phyloP scores from a whole-genome alignment of 2,329 filamentous ascomycete genomes.

The Dothideomycetes sp. region DNA sequence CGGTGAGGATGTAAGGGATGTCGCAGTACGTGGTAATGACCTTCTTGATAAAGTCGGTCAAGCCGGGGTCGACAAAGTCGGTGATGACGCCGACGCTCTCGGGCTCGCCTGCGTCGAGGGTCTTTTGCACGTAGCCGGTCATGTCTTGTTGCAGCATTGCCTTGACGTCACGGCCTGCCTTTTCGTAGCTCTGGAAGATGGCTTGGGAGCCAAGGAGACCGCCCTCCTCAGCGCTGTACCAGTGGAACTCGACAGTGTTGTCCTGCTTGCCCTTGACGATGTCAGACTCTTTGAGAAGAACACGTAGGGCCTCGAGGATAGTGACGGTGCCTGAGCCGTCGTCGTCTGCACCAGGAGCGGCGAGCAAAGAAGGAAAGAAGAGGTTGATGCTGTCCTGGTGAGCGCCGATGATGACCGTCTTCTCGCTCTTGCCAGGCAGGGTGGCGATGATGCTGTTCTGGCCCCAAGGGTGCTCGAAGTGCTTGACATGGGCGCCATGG shows the following conservation, averaged over 20 bases:
- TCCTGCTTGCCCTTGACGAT: constrained; percentile 57
- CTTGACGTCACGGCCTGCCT: constrained; percentile 63
- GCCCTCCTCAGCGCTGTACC: constrained; percentile 86
- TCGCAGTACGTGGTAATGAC: constrained; percentile 79
- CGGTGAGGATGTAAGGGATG: constrained; percentile 77
- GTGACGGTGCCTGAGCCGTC: constrained; percentile 68
- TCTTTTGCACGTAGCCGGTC: constrained; percentile 80
- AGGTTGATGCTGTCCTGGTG: constrained; percentile 95
- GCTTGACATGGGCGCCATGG: constrained; percentile 55
- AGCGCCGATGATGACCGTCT: constrained; percentile 78
- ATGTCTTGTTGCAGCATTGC: constrained; percentile 99
- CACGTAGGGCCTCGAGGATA: constrained; percentile 81
- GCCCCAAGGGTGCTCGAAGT: constrained; percentile 75
- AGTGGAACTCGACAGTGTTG: constrained; percentile 94
- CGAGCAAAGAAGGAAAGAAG: constrained; percentile 71
- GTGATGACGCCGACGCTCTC: constrained; percentile 89
- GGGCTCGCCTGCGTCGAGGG: constrained; percentile 66
- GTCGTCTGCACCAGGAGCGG: constrained; percentile 88
- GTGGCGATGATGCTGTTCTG: constrained; percentile 87
- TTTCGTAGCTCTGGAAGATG: constrained; percentile 74
- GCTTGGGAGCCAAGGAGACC: constrained; percentile 81
- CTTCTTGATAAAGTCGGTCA: constrained; percentile 85
- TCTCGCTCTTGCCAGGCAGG: constrained; percentile 74
- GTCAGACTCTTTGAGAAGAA: constrained; percentile 58
- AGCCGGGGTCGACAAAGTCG: constrained; percentile 71